A percentile compares a stretch with the other conserved stretches of the same genome.
These are phyloP conservation scores for Cucurbita ficifolia DNA, from an alignment of 306 rosid species.

Conservation along the genomic window DNA sequence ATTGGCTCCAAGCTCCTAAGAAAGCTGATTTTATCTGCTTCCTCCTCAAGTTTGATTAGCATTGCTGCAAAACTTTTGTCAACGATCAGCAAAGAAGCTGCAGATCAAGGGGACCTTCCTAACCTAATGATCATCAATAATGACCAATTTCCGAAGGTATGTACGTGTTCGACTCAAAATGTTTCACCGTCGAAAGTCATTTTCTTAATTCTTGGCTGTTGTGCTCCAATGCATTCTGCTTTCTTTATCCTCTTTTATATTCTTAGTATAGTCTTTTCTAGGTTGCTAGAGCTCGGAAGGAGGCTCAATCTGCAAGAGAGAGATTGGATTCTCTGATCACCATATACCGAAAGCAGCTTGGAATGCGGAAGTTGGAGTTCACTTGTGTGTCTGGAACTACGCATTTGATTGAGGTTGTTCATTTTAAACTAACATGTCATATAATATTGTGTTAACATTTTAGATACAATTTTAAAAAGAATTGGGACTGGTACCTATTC, in stretches of 20 bases:
- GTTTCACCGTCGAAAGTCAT: neutral
- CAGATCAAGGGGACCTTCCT: conserved; percentile 51
- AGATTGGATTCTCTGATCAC: conserved; percentile 49
- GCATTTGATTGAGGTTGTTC: conserved; percentile 77
- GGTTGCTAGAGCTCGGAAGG: conserved; percentile 54
- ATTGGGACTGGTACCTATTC: neutral
- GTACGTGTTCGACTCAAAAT: conserved; percentile 1
- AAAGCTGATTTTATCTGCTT: conserved; percentile 55
- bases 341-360: conserved; percentile 58
- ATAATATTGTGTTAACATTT: neutral
- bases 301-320: conserved; percentile 41
- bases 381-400: conserved; percentile 63
- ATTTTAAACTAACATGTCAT: conserved; percentile 7
- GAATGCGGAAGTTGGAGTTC: conserved; percentile 60
- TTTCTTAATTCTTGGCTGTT: neutral
- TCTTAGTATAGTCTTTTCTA: conserved; percentile 8
- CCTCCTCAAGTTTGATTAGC: conserved; percentile 45
- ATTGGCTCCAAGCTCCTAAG: conserved; percentile 44
- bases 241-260: neutral
- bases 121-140: conserved; percentile 42
- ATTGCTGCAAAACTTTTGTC: conserved; percentile 73
- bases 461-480: neutral
- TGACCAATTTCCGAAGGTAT: conserved; percentile 68
- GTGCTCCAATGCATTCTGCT: neutral
- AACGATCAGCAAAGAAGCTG: conserved; percentile 60